These are phyloP conservation scores for Galerina marginata DNA, from an alignment of 768 basidiomycete genomes.

Conservation along the genomic window DNA sequence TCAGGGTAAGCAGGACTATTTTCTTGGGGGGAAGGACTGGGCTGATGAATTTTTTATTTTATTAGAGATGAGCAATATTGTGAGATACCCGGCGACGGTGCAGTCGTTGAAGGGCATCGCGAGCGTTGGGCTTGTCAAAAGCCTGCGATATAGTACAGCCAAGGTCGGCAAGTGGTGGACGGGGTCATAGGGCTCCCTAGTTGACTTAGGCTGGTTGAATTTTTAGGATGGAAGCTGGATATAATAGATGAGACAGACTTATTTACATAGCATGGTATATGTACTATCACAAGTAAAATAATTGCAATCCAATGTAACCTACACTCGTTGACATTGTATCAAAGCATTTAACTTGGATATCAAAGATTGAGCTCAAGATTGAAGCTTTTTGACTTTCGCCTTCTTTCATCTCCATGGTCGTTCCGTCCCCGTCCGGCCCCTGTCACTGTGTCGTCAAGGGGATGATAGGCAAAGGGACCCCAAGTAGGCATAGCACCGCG, in stretches of 20 bases:
- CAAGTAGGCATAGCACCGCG: slow-evolving; percentile 13
- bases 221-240: not conserved
- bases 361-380: not conserved
- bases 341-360: not conserved
- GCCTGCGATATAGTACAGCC: slow-evolving; percentile 70
- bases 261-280: slow-evolving; percentile 5
- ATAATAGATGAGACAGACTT: slow-evolving; percentile 1
- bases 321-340: slow-evolving; percentile 3
- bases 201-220: not conserved
- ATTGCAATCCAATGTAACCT: slow-evolving; percentile 16
- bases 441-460: slow-evolving; percentile 12
- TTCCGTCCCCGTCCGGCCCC: not conserved
- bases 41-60: slow-evolving; percentile 2
- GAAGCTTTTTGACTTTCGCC: not conserved
- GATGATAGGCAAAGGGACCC: slow-evolving; percentile 15
- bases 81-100: slow-evolving; percentile 80
- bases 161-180: slow-evolving; percentile 90
- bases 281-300: slow-evolving; percentile 3
- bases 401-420: not conserved
- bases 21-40: not conserved
- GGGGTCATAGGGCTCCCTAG: slow-evolving; percentile 32
- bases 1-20: slow-evolving; percentile 47
- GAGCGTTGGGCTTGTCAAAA: slow-evolving; percentile 82
- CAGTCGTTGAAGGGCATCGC: slow-evolving; percentile 88
- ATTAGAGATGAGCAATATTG: slow-evolving; percentile 78